A percentile compares a stretch with the other conserved stretches of the same genome.
These are phyloP conservation scores for Spencermartinsiella ligniputridi DNA, from an alignment of 1,139 yeast genomes.

Conservation along the genomic window DNA sequence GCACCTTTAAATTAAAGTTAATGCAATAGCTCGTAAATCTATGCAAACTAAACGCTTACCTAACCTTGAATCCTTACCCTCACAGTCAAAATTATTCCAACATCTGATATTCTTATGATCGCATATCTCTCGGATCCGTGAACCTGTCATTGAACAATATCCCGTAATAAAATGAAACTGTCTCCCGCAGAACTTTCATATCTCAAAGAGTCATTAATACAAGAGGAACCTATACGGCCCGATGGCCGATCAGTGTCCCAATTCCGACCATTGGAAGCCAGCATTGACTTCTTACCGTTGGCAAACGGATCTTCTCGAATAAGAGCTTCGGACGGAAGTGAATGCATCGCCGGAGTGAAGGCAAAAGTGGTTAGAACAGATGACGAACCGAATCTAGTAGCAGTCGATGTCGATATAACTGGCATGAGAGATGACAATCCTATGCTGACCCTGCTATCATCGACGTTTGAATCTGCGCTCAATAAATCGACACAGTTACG, in stretches of 20 bases:
- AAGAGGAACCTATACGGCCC: slow-evolving; percentile 66
- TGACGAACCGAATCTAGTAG: slow-evolving; percentile 43
- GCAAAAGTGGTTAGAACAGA: slow-evolving; percentile 68
- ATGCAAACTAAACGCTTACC: too few relatives aligned
- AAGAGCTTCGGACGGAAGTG: slow-evolving; percentile 82
- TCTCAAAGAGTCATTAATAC: slow-evolving; percentile 64
- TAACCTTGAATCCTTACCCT: neutral
- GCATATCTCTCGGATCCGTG: too few relatives aligned
- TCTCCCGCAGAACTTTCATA: slow-evolving; percentile 87
- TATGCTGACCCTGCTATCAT: slow-evolving; percentile 39
- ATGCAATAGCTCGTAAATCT: too few relatives aligned
- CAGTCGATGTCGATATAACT: slow-evolving; percentile 66
- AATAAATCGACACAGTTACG: slow-evolving; percentile 40
- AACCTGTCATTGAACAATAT: neutral
- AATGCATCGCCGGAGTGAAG: slow-evolving; percentile 86
- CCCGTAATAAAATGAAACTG: slow-evolving; percentile 39
- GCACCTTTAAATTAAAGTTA: too few relatives aligned
- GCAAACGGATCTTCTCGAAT: slow-evolving; percentile 92
- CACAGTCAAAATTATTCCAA: neutral
- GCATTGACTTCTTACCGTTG: slow-evolving; percentile 72
- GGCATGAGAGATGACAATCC: slow-evolving; percentile 35
- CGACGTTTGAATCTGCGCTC: slow-evolving; percentile 35
- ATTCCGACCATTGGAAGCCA: slow-evolving; percentile 81
- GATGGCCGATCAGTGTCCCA: slow-evolving; percentile 74
- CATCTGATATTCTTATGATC: neutral